Base-by-base conservation (phyloP, 2,329 filamentous ascomycete species). In the Fusarium brachygibbosum region DNA sequence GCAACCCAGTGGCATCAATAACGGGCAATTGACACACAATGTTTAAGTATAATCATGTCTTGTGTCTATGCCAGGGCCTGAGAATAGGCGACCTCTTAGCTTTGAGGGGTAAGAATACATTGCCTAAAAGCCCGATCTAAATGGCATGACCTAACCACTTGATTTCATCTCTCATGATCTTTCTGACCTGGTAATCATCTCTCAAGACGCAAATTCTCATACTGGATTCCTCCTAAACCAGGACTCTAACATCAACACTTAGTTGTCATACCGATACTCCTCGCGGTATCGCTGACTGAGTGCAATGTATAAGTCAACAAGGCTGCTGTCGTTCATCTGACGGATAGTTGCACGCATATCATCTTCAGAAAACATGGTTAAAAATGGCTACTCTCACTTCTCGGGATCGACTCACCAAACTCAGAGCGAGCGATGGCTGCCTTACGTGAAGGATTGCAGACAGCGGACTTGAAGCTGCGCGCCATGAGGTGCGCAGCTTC, bases 291-390 rank as follows among this genome's bases (percentile, higher is more conserved):
- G 32, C 9, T 35, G 32, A 50, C 46, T 50, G 17, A 50, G 46
- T 50, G 32, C 21, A 2, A 50, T 6, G 17, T 50, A 50, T 19
- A 50, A 17, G 3, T 19, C 32, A n/a, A 50, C 31, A n/a, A 4
- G 0, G 5, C 3, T 1, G 21, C 10, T 14, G 4, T 25, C 3
- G 1, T 1, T 12, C 21, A 50, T 28, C 8, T 6, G 12, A 5
- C 9, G 5, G 6, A 50, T 2, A 50, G 31, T 13, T 3, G 6
- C 21, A 8, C 46, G 46, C 14, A 50, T 4, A 16, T 35, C 11
- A 21, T 4, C 46, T 49, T 35, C 31, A 29, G 16, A 8, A 4
- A 6, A 3, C 3, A 12, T 44, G n/a, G 17, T 44, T 13, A 44
- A 17, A 14, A n/a, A 44, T 13, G 14, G 8, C 17, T 7, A 40